Base-by-base conservation (phyloP, 2,329 filamentous ascomycete species). In the Byssochlamys sp. region DNA sequence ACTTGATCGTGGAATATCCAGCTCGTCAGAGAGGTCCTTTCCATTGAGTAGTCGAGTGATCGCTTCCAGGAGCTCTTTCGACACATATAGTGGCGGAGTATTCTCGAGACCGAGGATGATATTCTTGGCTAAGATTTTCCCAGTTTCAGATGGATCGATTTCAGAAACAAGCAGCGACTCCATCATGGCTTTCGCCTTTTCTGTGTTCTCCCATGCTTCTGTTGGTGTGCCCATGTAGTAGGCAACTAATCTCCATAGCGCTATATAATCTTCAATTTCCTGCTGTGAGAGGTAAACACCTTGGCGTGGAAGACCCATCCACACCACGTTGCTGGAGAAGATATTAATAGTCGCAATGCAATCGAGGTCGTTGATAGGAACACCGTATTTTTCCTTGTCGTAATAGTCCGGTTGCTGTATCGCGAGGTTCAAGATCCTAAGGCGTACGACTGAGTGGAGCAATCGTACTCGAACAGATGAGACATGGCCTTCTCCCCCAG, bases 361-460 rank as follows among this genome's bases (percentile, higher is more conserved):
- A 70, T 92, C 88, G 1, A 92, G 79, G 63, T 91, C 86, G 64
- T 88, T 91, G 67, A 91, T 84, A 3, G 87, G 87, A 2, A 87
- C 75, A 2, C 87, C 87, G 67, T 77, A 81, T 39, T 78, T 71
- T 19, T 78, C 71, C 0, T 83, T 69, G 60, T 84, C 77, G 70
- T 85, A 90, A 71, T 90, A 90, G 2, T 75, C 76, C 0, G 84
- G 83, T 19, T 77, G 73, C 39, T 78, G 70, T n/a, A 75, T 68
- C 12, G 80, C 79, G 6, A 90, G 78, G 28, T 77, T 77, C 63
- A 87, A 71, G 59, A 90, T 89, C 5, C 84, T 81, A 57, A 82
- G 75, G 0, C 87, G 81, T 6, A 90, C 86, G 0, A 81, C 80
- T 0, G 86, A 83, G 66, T 90, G 87, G 1, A 90, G 78, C 1